Evolutionary conservation across 73 alveolate genomes (phyloP).

Genomic region (Paramecium sexaurelia): DNA sequence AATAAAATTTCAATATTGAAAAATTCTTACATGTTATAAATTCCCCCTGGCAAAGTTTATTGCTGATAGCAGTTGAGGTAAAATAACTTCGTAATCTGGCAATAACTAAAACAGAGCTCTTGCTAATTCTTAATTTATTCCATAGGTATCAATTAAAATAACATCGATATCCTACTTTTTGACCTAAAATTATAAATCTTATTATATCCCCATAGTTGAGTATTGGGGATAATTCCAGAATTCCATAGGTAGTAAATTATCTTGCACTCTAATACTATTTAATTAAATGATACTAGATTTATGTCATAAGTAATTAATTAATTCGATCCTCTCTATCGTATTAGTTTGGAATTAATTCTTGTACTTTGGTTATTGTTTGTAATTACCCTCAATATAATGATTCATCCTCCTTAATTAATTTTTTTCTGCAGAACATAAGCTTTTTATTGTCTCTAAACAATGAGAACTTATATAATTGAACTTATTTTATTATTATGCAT

Average conservation of each 20-base stretch:
- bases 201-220: not conserved
- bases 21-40: slow-evolving; percentile 4
- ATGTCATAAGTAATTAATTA: not conserved
- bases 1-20: not conserved
- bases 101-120: not conserved
- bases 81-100: not conserved
- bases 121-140: not conserved
- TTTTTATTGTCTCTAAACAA: not conserved
- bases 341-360: not conserved
- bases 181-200: not conserved
- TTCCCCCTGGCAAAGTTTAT: not conserved
- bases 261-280: not conserved
- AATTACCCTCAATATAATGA: not conserved
- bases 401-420: not conserved
- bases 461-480: slow-evolving; percentile 11
- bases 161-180: not conserved
- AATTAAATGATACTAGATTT: not conserved
- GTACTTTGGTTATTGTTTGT: not conserved
- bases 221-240: not conserved
- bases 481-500: not conserved
- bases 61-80: not conserved
- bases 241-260: not conserved
- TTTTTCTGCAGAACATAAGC: not conserved
- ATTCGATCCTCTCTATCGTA: not conserved
- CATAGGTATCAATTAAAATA: slow-evolving; percentile 17